A percentile compares a stretch with the other conserved stretches of the same genome.
phyloP scores from a whole-genome alignment of 148 eudicot genomes.

The Rhododendron vialii region DNA sequence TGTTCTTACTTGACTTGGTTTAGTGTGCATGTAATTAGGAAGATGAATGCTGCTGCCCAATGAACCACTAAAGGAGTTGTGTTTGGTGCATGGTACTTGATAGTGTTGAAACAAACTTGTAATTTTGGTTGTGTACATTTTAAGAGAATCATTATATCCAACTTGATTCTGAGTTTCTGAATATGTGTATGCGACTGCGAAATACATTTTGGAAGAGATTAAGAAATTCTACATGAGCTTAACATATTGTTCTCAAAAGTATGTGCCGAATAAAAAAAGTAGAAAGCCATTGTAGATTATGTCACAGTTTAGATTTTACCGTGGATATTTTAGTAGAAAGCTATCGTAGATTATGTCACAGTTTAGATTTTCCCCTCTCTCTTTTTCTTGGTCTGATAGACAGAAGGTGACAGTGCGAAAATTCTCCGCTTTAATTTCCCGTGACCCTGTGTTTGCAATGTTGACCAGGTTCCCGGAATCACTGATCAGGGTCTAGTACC shows the following conservation, averaged over 20 bases:
- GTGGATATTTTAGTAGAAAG: too few relatives aligned
- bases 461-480: conserved; percentile 76
- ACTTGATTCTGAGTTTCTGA: background rate
- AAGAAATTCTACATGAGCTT: too few relatives aligned
- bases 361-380: background rate
- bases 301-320: background rate
- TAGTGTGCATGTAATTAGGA: background rate
- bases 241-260: background rate
- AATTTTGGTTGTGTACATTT: background rate
- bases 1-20: background rate
- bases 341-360: too few relatives aligned
- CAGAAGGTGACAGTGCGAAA: background rate
- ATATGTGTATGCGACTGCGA: too few relatives aligned
- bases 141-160: background rate
- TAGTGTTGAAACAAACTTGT: background rate
- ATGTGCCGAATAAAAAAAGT: background rate
- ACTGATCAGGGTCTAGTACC: conserved; percentile 74
- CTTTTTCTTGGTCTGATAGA: background rate
- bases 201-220: background rate
- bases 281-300: background rate
- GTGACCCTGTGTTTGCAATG: background rate
- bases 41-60: background rate
- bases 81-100: background rate
- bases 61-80: background rate
- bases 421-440: too few relatives aligned